Evolutionary conservation across 257 asterid species (phyloP).

Genomic region (Solanum pinnatisectum): DNA sequence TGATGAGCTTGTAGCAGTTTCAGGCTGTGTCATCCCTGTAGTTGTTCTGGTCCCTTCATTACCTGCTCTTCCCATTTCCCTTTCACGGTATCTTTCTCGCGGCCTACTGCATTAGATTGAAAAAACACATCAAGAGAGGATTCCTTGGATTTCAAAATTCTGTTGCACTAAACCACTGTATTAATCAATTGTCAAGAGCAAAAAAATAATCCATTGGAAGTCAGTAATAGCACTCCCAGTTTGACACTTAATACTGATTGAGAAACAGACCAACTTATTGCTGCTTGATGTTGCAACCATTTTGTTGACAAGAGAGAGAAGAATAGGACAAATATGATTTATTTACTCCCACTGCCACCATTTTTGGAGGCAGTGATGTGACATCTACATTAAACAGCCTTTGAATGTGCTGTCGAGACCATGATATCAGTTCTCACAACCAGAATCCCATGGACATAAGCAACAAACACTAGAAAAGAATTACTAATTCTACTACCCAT

Average conservation of each 20-base stretch:
- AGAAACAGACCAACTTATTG: neutral
- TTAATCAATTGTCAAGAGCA: neutral
- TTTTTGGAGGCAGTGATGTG: neutral
- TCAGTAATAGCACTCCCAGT: neutral
- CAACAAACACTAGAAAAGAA: neutral
- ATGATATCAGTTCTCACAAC: neutral
- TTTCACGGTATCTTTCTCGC: slow-evolving; percentile 79
- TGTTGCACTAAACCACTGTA: neutral
- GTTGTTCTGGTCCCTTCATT: slow-evolving; percentile 51
- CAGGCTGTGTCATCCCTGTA: slow-evolving; percentile 31
- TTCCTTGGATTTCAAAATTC: neutral
- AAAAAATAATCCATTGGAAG: neutral
- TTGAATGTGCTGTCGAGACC: neutral
- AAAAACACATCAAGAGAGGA: neutral
- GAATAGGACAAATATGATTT: neutral
- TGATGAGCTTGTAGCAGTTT: slow-evolving; percentile 22
- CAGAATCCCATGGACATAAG: neutral
- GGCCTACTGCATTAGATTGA: slow-evolving; percentile 26
- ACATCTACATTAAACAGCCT: neutral
- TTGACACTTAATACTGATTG: neutral
- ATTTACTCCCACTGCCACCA: neutral
- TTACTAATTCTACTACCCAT: neutral
- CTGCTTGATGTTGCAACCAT: neutral
- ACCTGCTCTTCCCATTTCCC: slow-evolving; percentile 62
- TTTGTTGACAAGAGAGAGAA: neutral